phyloP scores from a whole-genome alignment of 768 basidiomycete genomes.

The Melanogaster broomeanus region DNA sequence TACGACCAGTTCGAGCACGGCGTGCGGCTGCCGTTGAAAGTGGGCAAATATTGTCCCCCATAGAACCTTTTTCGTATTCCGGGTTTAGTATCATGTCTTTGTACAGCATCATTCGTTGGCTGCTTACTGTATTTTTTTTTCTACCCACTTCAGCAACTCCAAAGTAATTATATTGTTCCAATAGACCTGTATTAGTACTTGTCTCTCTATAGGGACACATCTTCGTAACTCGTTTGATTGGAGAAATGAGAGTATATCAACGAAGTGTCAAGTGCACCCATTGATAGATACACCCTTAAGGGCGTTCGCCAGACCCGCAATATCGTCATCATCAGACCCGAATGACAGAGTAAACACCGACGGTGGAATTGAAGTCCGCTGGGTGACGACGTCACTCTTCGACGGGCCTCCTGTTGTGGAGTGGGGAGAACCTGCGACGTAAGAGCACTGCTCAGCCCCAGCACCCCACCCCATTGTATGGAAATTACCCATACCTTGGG shows the following conservation, averaged over 20 bases:
- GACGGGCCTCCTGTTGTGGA: neutral
- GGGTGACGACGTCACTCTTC: neutral
- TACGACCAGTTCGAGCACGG: conserved; percentile 41
- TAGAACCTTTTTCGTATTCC: neutral
- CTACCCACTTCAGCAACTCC: neutral
- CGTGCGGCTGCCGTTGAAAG: conserved; percentile 42
- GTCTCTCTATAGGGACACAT: neutral
- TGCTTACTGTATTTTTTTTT: neutral
- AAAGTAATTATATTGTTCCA: neutral
- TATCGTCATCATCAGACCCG: conserved; percentile 2
- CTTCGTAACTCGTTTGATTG: too few species aligned
- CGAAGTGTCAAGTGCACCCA: neutral
- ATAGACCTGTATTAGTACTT: neutral
- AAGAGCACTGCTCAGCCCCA: neutral
- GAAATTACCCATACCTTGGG: conserved; percentile 41
- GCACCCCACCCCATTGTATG: neutral
- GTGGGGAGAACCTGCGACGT: conserved; percentile 16
- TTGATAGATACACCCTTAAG: conserved; percentile 14
- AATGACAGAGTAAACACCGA: conserved; percentile 2
- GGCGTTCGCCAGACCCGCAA: conserved; percentile 10
- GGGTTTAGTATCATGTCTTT: neutral
- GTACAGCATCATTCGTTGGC: neutral
- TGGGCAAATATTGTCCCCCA: conserved; percentile 6
- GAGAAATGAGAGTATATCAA: neutral
- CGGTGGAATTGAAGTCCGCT: neutral